These are phyloP conservation scores for Rhododendron williamsianum DNA, from an alignment of 148 eudicot species.

Conservation along the genomic window DNA sequence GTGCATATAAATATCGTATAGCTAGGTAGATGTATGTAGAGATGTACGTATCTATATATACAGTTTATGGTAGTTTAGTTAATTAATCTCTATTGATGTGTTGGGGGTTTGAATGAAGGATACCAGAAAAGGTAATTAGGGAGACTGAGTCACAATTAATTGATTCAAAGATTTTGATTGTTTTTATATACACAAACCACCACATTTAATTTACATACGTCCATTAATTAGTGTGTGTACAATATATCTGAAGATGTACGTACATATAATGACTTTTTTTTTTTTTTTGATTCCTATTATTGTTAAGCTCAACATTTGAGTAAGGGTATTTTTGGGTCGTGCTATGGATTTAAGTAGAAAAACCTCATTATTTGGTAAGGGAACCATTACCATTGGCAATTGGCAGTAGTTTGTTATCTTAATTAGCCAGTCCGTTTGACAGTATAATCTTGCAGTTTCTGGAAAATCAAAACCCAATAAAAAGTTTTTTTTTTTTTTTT, in stretches of 20 bases:
- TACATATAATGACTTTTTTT: neutral
- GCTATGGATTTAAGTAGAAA: neutral
- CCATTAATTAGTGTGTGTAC: too few relatives aligned
- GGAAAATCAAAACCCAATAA: too few relatives aligned
- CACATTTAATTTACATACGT: neutral
- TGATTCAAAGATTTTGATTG: neutral
- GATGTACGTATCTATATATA: neutral
- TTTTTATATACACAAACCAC: neutral
- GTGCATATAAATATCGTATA: neutral
- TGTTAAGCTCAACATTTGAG: neutral
- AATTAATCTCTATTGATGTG: neutral
- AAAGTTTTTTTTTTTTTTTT: too few relatives aligned
- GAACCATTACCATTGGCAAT: neutral
- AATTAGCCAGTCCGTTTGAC: neutral
- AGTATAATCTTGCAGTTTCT: neutral
- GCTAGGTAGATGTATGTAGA: neutral
- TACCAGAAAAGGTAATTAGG: neutral
- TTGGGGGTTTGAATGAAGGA: too few relatives aligned
- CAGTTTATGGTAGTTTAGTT: neutral
- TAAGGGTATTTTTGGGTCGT: neutral
- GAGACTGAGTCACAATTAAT: neutral
- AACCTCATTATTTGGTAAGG: too few relatives aligned
- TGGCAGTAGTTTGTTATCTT: neutral
- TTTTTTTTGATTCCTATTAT: neutral
- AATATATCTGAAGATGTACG: neutral